These are phyloP conservation scores for Chimonanthus praecox DNA, from an alignment of 164 flowering plant genomes.

Conservation along the genomic window DNA sequence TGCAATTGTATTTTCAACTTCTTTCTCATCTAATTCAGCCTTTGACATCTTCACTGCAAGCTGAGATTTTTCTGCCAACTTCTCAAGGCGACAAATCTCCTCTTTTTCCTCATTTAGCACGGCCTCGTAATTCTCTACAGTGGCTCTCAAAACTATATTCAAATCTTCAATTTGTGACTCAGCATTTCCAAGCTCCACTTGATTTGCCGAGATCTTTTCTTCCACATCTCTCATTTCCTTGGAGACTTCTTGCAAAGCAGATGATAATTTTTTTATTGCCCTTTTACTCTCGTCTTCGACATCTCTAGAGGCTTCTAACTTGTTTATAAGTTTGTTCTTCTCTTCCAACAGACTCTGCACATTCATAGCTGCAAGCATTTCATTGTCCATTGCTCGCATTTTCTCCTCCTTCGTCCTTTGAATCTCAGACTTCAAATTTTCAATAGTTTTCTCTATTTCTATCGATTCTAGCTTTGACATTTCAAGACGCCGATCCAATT, in stretches of 20 bases:
- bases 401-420: conserved; percentile 66
- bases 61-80: conserved; percentile 35
- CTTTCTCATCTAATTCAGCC: conserved; percentile 61
- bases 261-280: conserved; percentile 89
- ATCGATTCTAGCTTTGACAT: conserved; percentile 46
- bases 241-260: conserved; percentile 86
- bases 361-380: conserved; percentile 64
- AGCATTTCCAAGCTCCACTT: conserved; percentile 55
- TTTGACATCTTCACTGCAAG: conserved; percentile 37
- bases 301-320: conserved; percentile 52
- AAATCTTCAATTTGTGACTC: conserved; percentile 59
- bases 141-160: conserved; percentile 50
- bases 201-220: conserved; percentile 54
- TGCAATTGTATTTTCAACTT: conserved; percentile 33
- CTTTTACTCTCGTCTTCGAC: conserved; percentile 89
- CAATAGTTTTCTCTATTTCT: conserved; percentile 41
- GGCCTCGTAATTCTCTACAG: conserved; percentile 62
- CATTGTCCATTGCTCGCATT: conserved; percentile 59
- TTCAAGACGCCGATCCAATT: conserved; percentile 33
- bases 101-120: conserved; percentile 72
- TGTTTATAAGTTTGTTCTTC: conserved; percentile 64
- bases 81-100: conserved; percentile 49
- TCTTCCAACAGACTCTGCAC: conserved; percentile 69
- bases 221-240: conserved; percentile 77
- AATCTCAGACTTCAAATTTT: conserved; percentile 51